phyloP scores from a whole-genome alignment of 1,139 yeast species.

The Wickerhamiella pararugosa region DNA sequence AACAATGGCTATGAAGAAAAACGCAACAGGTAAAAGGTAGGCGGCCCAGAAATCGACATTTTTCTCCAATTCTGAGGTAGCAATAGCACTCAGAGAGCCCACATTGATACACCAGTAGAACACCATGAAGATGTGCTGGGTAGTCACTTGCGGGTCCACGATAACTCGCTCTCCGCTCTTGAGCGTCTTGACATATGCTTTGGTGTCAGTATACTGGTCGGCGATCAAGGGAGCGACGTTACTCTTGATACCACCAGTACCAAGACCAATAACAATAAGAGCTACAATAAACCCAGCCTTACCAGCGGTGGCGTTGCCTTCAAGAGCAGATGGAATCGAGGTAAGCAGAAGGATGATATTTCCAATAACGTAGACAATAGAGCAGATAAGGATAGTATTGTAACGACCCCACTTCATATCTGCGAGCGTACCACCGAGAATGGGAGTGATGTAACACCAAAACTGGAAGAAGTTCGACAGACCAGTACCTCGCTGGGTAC shows the following conservation, averaged over 20 bases:
- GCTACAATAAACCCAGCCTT: constrained; percentile 41
- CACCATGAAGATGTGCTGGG: constrained; percentile 59
- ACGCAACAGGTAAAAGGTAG: constrained; percentile 48
- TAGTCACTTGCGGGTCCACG: constrained; percentile 53
- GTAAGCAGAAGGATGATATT: constrained; percentile 51
- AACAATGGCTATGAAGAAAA: constrained; percentile 43
- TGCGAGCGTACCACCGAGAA: constrained; percentile 61
- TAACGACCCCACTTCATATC: constrained; percentile 64
- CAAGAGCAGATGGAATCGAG: constrained; percentile 48
- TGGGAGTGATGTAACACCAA: constrained; percentile 72
- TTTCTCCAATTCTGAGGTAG: constrained; percentile 60
- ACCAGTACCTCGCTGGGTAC: constrained; percentile 56
- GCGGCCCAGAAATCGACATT: constrained; percentile 68
- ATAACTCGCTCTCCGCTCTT: constrained; percentile 54
- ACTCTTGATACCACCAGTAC: constrained; percentile 73
- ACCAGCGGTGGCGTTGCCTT: constrained; percentile 26
- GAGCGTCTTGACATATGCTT: constrained; percentile 43
- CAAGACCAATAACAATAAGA: constrained; percentile 56
- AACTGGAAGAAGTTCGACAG: constrained; percentile 64
- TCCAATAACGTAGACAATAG: constrained; percentile 47
- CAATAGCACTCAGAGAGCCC: constrained; percentile 66
- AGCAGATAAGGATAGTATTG: constrained; percentile 48
- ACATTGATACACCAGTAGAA: constrained; percentile 72
- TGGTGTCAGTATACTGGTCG: constrained; percentile 48
- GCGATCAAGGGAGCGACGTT: constrained; percentile 68